phyloP scores from a whole-genome alignment of 176 grass and related monocot species.

The Themeda triandra region DNA sequence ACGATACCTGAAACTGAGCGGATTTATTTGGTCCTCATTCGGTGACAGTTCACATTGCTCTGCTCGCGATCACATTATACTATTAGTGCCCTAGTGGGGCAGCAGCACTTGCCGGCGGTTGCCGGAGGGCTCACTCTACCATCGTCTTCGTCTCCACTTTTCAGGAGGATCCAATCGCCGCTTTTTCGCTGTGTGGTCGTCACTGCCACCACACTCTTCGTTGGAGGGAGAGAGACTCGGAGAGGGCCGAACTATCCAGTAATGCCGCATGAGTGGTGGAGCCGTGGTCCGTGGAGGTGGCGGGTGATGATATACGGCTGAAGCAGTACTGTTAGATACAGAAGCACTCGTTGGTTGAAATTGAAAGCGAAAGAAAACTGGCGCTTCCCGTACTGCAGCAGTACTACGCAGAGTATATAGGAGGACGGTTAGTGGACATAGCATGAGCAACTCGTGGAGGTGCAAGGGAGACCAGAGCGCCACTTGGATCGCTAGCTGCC shows the following conservation, averaged over 20 bases:
- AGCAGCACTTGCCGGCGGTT: background rate
- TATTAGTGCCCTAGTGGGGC: background rate
- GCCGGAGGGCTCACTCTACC: background rate
- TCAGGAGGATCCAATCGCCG: background rate
- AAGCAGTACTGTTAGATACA: too few relatives aligned
- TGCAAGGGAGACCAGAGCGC: too few relatives aligned
- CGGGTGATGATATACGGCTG: too few relatives aligned
- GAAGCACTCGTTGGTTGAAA: background rate
- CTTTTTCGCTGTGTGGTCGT: background rate
- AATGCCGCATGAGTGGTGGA: background rate
- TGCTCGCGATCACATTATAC: background rate
- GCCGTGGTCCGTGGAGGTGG: too few relatives aligned
- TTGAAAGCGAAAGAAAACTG: background rate
- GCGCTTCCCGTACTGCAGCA: background rate
- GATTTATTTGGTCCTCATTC: too few relatives aligned
- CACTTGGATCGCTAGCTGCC: too few relatives aligned
- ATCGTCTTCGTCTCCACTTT: background rate
- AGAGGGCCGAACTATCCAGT: background rate
- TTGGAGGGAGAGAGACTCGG: background rate
- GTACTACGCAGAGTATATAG: background rate
- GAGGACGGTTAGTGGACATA: background rate
- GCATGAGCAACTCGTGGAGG: background rate
- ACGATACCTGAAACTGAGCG: too few relatives aligned
- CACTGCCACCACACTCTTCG: background rate
- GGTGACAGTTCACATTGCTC: background rate